Evolutionary conservation across 495 filamentous ascomycete genomes (phyloP), one percentile per base, ranked within the genome.

Genomic region (Aspergillus saccharolyticus): DNA sequence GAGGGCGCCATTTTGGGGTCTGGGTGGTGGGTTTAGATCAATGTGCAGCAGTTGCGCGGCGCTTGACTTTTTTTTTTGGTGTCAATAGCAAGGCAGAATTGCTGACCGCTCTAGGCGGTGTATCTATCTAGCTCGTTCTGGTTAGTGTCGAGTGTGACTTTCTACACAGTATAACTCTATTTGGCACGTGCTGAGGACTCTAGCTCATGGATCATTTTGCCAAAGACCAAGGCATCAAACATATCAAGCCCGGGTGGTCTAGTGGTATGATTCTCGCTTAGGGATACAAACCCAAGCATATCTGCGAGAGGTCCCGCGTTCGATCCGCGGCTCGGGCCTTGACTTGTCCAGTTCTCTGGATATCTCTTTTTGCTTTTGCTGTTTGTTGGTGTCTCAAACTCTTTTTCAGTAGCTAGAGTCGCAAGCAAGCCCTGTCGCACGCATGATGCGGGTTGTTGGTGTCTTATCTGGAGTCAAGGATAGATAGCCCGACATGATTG

Each of bases 1-100:
- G 67, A 67, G 42, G 66, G 64, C 52, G 71, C 71, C 74, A 76
- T 76, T 56, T 44, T 64, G 62, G 52, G 43, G 25, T 30, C 25
- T 39, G 33, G 5, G 33, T 4, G 14, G 5, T 15, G 5, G 4
- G 33, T 39, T 39, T 12, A 4, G 33, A 39, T 39, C 2, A 12
- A 39, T 39, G 33, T 39, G 10, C 33, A 39, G 25, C 25, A 4
- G 7, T 39, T 5, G 14, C 7, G 25, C 25, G 9, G 25, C 25
- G 25, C 25, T 28, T 28, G 25, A 28, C 25, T 28, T 15, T 39
- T 39, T 39, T 39, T 39, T 39, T 39, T 5, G 10, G 25, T 4
- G 33, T 39, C 33, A 12, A 39, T 2, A 39, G 7, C 4, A 39
- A 5, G 33, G 33, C 33, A 39, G 33, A 39, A 39, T 10, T 5